phyloP scores from a whole-genome alignment of 345 rosid species.

The Aquilaria yunnanensis region DNA sequence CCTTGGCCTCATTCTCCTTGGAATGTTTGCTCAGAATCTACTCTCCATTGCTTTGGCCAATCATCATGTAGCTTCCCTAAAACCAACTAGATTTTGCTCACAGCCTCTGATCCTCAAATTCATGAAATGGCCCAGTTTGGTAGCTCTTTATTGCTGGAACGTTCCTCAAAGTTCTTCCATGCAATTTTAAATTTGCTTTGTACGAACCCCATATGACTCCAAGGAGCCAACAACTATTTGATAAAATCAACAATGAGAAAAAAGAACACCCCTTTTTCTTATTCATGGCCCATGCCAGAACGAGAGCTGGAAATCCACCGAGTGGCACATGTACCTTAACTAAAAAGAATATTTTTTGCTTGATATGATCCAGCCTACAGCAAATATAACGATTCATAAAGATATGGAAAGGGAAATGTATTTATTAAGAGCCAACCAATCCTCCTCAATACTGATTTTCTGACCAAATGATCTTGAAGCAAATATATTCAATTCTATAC shows the following conservation, averaged over 20 bases:
- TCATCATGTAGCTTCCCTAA: neutral
- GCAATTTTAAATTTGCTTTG: conserved; percentile 18
- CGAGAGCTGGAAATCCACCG: conserved; percentile 70
- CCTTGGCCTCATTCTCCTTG: conserved; percentile 51
- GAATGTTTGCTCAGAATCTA: conserved; percentile 46
- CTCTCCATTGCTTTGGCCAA: conserved; percentile 1
- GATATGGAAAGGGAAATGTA: conserved; percentile 22
- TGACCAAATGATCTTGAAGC: conserved; percentile 17
- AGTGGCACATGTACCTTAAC: conserved; percentile 50
- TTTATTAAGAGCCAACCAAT: conserved; percentile 20
- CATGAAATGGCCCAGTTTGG: conserved; percentile 11
- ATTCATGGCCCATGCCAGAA: conserved; percentile 49
- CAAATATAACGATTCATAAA: conserved; percentile 14
- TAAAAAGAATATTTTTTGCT: conserved; percentile 9
- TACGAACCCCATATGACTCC: conserved; percentile 15
- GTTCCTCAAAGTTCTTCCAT: conserved; percentile 25
- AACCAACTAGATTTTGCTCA: conserved; percentile 15
- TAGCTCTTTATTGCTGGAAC: conserved; percentile 1
- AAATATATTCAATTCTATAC: conserved; percentile 30
- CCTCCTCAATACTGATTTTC: conserved; percentile 21
- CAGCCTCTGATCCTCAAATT: conserved; percentile 2
- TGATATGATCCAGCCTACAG: conserved; percentile 31
- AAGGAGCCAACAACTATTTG: conserved; percentile 12
- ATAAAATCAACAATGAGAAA: conserved; percentile 17
- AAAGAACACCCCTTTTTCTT: conserved; percentile 17